Percentiles rank a stretch among this genome's conserved stretches.
Evolutionary conservation across 371 early-diverging fungal genomes (phyloP).

Genomic region (Fennellomyces sp.): DNA sequence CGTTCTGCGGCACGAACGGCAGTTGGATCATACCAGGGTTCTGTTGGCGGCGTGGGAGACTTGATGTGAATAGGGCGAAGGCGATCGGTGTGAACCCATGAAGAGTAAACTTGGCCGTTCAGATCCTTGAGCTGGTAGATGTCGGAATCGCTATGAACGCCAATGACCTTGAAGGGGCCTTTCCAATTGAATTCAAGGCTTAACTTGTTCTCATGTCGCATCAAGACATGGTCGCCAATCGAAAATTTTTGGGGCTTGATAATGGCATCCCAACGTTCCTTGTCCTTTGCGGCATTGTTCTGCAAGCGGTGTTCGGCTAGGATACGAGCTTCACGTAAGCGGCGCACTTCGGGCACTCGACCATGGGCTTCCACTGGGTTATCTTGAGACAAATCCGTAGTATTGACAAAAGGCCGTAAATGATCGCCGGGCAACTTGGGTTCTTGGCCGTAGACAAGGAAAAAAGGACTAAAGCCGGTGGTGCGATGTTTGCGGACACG

Average conservation of each 20-base stretch:
- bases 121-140: conserved; percentile 7
- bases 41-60: too few species aligned
- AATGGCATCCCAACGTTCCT: too few species aligned
- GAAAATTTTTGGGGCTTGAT: too few species aligned
- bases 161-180: conserved; percentile 7
- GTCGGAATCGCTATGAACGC: background rate
- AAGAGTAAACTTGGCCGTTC: background rate
- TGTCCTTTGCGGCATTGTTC: too few species aligned
- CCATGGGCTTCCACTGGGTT: too few species aligned
- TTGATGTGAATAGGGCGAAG: background rate
- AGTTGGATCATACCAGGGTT: too few species aligned
- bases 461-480: conserved; percentile 17
- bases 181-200: conserved; percentile 13
- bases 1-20: too few species aligned
- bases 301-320: too few species aligned
- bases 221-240: too few species aligned
- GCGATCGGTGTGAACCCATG: conserved; percentile 2
- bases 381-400: background rate
- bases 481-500: conserved; percentile 13
- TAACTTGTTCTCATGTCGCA: too few species aligned
- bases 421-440: background rate
- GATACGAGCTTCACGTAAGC: too few species aligned
- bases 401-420: background rate
- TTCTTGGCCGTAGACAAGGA: conserved; percentile 1
- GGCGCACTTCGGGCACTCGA: too few species aligned